Conservation (phyloP, 345 rosid genomes). For the Acer negundo region DNA sequence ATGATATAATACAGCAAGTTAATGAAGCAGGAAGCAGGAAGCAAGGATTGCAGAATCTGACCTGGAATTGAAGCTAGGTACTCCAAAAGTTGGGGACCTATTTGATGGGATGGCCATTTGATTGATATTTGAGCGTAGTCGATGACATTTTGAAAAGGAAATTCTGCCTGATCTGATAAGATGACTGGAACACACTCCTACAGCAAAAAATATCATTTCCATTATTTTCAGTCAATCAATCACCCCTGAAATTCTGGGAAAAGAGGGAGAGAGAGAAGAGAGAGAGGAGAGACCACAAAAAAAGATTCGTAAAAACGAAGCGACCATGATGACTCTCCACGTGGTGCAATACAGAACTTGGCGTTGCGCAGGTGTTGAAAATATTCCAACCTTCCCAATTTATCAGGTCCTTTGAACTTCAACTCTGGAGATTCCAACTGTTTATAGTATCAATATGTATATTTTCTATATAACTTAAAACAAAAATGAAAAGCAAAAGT, state of each 20-base stretch:
- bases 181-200: slow-evolving; percentile 98
- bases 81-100: slow-evolving; percentile 74
- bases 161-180: slow-evolving; percentile 83
- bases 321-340: slow-evolving; percentile 99
- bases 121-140: slow-evolving; percentile 80
- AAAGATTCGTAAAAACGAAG: slow-evolving; percentile 93
- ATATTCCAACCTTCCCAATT: slow-evolving; percentile 76
- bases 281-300: slow-evolving; percentile 68
- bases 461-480: not conserved
- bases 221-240: not conserved
- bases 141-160: slow-evolving; percentile 90
- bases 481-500: slow-evolving; percentile 1
- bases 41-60: slow-evolving; percentile 17
- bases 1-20: not conserved
- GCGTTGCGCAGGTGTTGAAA: slow-evolving; percentile 89
- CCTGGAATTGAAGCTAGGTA: slow-evolving; percentile 85
- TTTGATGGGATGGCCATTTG: slow-evolving; percentile 90
- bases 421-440: slow-evolving; percentile 97
- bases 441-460: slow-evolving; percentile 23
- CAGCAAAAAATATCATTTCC: slow-evolving; percentile 13
- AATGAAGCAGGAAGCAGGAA: slow-evolving; percentile 1
- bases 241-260: not conserved
- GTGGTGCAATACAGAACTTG: slow-evolving; percentile 95
- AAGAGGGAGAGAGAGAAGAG: not conserved
- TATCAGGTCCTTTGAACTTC: slow-evolving; percentile 86